Evolutionary conservation across 2,329 filamentous ascomycete species (phyloP).

Genomic region (Orbilia javanica): DNA sequence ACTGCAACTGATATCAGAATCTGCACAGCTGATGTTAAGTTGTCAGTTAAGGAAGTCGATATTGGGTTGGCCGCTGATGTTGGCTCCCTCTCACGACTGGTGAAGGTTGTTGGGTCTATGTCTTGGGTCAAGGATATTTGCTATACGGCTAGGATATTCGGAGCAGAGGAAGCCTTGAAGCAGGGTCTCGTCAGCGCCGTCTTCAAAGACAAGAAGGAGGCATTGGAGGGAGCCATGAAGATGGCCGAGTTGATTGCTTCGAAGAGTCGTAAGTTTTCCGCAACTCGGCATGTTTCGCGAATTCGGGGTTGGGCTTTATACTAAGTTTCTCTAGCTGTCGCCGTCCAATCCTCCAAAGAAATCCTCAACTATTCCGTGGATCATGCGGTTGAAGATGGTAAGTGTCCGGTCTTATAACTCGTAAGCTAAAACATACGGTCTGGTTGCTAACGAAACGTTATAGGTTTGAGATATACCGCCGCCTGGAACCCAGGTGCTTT

Average conservation of each 20-base stretch:
- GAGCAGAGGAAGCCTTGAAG: slow-evolving; percentile 75
- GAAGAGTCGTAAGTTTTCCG: slow-evolving; percentile 74
- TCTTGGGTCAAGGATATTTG: slow-evolving; percentile 86
- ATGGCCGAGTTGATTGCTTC: slow-evolving; percentile 76
- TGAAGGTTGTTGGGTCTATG: slow-evolving; percentile 77
- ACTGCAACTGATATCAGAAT: slow-evolving; percentile 79
- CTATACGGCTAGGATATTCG: slow-evolving; percentile 78
- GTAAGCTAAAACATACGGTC: not conserved
- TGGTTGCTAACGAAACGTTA: slow-evolving; percentile 1
- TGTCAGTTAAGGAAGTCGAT: slow-evolving; percentile 84
- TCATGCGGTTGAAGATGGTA: slow-evolving; percentile 80
- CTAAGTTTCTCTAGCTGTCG: slow-evolving; percentile 70
- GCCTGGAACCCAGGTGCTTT: slow-evolving; percentile 89
- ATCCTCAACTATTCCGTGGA: slow-evolving; percentile 85
- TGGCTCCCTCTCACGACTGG: slow-evolving; percentile 79
- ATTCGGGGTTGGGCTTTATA: not conserved
- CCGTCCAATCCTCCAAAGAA: slow-evolving; percentile 88
- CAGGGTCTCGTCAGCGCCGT: slow-evolving; percentile 79
- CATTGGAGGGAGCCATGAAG: slow-evolving; percentile 74
- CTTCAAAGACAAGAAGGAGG: slow-evolving; percentile 73
- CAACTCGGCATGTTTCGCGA: not conserved
- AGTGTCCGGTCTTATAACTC: slow-evolving; percentile 61
- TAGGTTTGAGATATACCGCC: slow-evolving; percentile 82
- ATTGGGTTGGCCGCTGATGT: slow-evolving; percentile 85
- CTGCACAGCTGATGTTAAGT: slow-evolving; percentile 71